phyloP scores from a whole-genome alignment of 1,284 basidiomycete species.

The Sparassis latifolia region DNA sequence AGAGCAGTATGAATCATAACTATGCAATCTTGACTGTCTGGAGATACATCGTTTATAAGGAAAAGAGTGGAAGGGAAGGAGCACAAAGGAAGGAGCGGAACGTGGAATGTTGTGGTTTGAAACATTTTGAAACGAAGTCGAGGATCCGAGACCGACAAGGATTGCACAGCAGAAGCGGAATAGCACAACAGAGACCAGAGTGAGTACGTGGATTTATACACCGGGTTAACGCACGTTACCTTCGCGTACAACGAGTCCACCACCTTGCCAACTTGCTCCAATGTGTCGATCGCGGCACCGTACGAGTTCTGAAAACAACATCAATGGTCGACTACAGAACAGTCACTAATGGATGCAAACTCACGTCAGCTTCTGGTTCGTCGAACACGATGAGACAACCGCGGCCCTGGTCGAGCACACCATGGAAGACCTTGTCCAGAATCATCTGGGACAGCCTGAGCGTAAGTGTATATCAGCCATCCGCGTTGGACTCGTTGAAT shows the following conservation, averaged over 20 bases:
- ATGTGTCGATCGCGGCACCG: constrained; percentile 80
- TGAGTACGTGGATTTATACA: too few relatives aligned
- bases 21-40: not conserved
- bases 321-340: not conserved
- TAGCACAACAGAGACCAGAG: too few relatives aligned
- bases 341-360: constrained; percentile 23
- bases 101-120: too few relatives aligned
- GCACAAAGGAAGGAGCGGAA: too few relatives aligned
- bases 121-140: too few relatives aligned
- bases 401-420: constrained; percentile 91
- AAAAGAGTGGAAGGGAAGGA: not conserved
- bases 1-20: not conserved
- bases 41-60: not conserved
- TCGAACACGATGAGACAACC: constrained; percentile 92
- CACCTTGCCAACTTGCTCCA: constrained; percentile 87
- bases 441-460: constrained; percentile 94
- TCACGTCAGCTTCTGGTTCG: constrained; percentile 74
- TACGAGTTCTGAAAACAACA: constrained; percentile 63
- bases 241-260: constrained; percentile 90
- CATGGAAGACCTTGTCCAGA: constrained; percentile 90
- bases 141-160: too few relatives aligned
- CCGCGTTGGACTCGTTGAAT: too few relatives aligned
- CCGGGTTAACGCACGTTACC: constrained; percentile 32
- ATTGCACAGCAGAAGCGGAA: too few relatives aligned
- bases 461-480: not conserved